Evolutionary conservation across 257 asterid genomes (phyloP), one percentile per base, ranked within the genome.

Genomic region (Fraxinus anomala): DNA sequence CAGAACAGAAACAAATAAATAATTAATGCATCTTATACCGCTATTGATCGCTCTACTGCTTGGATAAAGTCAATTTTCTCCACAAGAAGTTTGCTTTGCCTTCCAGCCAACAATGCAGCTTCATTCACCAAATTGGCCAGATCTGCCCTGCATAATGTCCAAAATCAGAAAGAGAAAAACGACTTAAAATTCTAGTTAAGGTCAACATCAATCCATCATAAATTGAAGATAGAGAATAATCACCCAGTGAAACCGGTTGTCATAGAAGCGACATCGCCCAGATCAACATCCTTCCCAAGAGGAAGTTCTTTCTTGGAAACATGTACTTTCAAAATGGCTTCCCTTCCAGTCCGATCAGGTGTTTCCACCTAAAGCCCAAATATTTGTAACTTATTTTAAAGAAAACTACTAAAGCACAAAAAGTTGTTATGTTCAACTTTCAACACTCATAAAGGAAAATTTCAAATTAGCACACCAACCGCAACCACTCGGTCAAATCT

Each of bases 221-320:
- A 51, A 80, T 23, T 72, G 21, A 72, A 56, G 54, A 73, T 73
- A 47, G 61, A 65, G 78, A 84, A 79, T 36, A 70, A 67, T 67
- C 91, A 96, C 99, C 99, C 99, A 13, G 99, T 96, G 88, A 96
- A 96, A 70, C 99, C 99, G 5, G 96, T 96, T 61, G 99, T 96
- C 99, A 93, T 93, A 28, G 96, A 86, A 77, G 99, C 98, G 78
- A 96, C 93, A 80, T 90, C 88, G 70, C 88, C 80, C 82, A 96
- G 84, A 84, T 89, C 72, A 79, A 96, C 96, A 87, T 93, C 97
- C 85, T 92, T 82, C 51, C 87, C 90, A 73, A 96, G 90, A 80
- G 99, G 99, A 83, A 96, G 98, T 82, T 93, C 98, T 83, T 93
- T 96, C 89, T 86, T 93, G 76, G 90, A 84, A 81, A 85, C 93